phyloP scores from a whole-genome alignment of 225 moss, liverwort and hornwort genomes.

The Polytrichum formosum region DNA sequence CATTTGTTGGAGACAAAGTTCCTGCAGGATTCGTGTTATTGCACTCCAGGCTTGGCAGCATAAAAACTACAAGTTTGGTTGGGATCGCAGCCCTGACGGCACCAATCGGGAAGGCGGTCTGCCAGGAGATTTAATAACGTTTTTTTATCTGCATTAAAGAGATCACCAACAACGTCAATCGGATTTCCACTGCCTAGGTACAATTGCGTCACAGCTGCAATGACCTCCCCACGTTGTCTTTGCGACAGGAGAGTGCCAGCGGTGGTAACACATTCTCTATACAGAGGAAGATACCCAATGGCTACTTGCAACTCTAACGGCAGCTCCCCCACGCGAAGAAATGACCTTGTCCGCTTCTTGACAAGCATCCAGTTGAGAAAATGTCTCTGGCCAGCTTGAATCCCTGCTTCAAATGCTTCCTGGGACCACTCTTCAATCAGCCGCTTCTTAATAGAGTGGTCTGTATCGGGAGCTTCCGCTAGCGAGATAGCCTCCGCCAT shows the following conservation, averaged over 20 bases:
- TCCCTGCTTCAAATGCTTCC: slow-evolving; percentile 44
- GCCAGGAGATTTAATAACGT: slow-evolving; percentile 31
- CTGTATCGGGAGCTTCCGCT: slow-evolving; percentile 46
- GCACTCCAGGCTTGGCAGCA: too few species aligned
- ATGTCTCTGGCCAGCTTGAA: slow-evolving; percentile 42
- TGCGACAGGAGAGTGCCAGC: slow-evolving; percentile 45
- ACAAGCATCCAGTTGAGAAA: slow-evolving; percentile 51
- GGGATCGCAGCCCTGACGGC: slow-evolving; percentile 1
- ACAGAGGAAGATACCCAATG: slow-evolving; percentile 49
- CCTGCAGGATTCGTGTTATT: too few species aligned
- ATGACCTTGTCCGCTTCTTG: slow-evolving; percentile 26
- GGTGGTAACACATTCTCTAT: slow-evolving; percentile 34
- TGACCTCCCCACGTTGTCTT: slow-evolving; percentile 47
- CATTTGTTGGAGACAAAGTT: too few species aligned
- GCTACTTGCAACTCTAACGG: slow-evolving; percentile 51
- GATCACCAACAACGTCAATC: background rate
- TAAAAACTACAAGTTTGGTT: too few species aligned
- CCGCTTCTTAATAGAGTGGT: slow-evolving; percentile 31
- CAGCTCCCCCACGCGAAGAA: slow-evolving; percentile 38
- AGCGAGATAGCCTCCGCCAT: slow-evolving; percentile 35
- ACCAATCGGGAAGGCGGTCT: slow-evolving; percentile 43
- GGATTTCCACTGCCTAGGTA: slow-evolving; percentile 27
- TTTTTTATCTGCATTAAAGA: slow-evolving; percentile 31
- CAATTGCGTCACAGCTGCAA: slow-evolving; percentile 36
- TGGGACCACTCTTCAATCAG: slow-evolving; percentile 47